Evolutionary conservation across 768 basidiomycete species (phyloP).

Genomic region (Tubosaeta sp.): DNA sequence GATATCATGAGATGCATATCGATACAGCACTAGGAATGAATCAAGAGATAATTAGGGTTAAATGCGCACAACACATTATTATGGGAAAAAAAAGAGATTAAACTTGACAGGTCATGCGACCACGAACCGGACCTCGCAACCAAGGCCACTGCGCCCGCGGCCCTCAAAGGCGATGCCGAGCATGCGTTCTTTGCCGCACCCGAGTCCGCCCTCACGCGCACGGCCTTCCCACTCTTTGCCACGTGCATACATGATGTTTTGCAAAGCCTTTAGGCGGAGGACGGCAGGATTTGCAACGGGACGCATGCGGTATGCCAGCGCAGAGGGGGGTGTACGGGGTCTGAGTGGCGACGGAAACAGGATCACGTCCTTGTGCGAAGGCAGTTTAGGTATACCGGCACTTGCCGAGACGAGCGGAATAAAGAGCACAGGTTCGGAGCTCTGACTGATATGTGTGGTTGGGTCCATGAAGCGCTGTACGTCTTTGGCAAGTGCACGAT

Average conservation of each 20-base stretch:
- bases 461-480: slow-evolving; percentile 39
- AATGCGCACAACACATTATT: slow-evolving; percentile 30
- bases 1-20: slow-evolving; percentile 26
- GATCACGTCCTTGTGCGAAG: slow-evolving; percentile 34
- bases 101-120: slow-evolving; percentile 19
- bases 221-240: slow-evolving; percentile 47
- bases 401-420: slow-evolving; percentile 37
- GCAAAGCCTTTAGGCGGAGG: slow-evolving; percentile 56
- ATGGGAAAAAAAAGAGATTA: no score
- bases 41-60: slow-evolving; percentile 29
- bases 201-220: slow-evolving; percentile 45
- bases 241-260: slow-evolving; percentile 46
- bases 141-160: slow-evolving; percentile 50
- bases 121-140: slow-evolving; percentile 37
- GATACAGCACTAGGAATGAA: slow-evolving; percentile 18
- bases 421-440: slow-evolving; percentile 33
- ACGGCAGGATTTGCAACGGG: slow-evolving; percentile 58
- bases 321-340: slow-evolving; percentile 32
- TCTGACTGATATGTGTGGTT: slow-evolving; percentile 8
- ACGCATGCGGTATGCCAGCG: slow-evolving; percentile 45
- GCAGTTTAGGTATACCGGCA: slow-evolving; percentile 23
- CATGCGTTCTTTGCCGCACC: slow-evolving; percentile 55
- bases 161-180: slow-evolving; percentile 60
- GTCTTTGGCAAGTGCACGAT: slow-evolving; percentile 41
- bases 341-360: slow-evolving; percentile 40